Evolutionary conservation across 306 rosid species (phyloP).

Genomic region (Cucumis melo): DNA sequence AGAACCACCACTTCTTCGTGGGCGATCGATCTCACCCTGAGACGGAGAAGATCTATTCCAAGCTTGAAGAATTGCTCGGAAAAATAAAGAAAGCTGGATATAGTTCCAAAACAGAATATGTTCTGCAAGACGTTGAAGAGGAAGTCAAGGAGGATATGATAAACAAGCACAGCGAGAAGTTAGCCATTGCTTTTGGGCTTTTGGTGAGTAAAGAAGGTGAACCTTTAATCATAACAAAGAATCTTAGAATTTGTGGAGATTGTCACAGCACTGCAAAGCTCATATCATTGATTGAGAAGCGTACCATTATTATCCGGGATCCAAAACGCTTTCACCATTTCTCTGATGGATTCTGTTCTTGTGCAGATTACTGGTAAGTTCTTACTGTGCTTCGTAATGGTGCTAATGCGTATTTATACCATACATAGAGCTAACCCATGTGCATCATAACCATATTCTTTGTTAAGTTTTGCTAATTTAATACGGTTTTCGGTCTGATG

Average conservation of each 20-base stretch:
- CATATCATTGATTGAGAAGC: slow-evolving; percentile 43
- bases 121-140: slow-evolving; percentile 55
- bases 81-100: slow-evolving; percentile 45
- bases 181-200: slow-evolving; percentile 75
- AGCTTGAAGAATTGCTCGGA: slow-evolving; percentile 38
- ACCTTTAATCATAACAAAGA: slow-evolving; percentile 46
- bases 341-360: slow-evolving; percentile 42
- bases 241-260: slow-evolving; percentile 61
- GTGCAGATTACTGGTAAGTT: slow-evolving; percentile 62
- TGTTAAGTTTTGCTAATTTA: not conserved
- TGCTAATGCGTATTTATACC: not conserved
- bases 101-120: slow-evolving; percentile 41
- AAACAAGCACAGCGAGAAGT: slow-evolving; percentile 64
- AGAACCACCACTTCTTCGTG: slow-evolving; percentile 39
- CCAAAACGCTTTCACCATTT: slow-evolving; percentile 73
- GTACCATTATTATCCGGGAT: slow-evolving; percentile 48
- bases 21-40: slow-evolving; percentile 56
- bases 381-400: not conserved
- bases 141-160: slow-evolving; percentile 53
- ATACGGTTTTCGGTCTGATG: not conserved
- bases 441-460: not conserved
- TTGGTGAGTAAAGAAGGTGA: slow-evolving; percentile 25
- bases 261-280: slow-evolving; percentile 53
- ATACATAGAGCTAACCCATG: not conserved
- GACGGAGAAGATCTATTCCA: slow-evolving; percentile 38